Evolutionary conservation across 352 stramenopile genomes (phyloP), one percentile per base, ranked within the genome.

Genomic region (Pythium volutum): DNA sequence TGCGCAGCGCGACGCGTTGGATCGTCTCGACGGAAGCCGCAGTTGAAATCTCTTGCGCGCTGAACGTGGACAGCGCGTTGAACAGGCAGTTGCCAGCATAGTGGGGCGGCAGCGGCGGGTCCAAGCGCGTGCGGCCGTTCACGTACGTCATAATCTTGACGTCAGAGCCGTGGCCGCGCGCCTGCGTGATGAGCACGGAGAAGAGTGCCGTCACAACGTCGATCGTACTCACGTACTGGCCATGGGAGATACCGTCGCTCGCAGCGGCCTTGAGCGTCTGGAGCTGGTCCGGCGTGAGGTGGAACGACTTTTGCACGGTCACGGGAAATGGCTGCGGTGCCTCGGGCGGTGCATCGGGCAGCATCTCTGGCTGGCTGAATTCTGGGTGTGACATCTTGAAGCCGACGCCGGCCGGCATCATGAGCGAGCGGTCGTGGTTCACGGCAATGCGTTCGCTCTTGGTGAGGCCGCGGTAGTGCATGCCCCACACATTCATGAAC

Each of bases 31-130:
- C 36, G 14, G 66, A 69, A 1, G 70, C 11, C 16, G 36, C 4
- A n/a, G n/a, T 18, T 59, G 49, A 9, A 87, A 58, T 5, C 80
- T 71, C 0, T 62, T 36, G n/a, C 7, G 55, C 67, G 15, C 45
- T 57, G 52, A 82, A 81, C 15, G 54, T 56, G 0, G 75, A 84
- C 3, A 85, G 46, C 0, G 76, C 74, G 27, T 78, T 82, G 65
- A 85, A 87, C 31, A 84, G 74, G 16, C 74, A 74, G 62, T 88
- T 88, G 10, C 73, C 76, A 1, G 62, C 70, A 53, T 77, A 86
- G 43, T 82, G 77, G 2, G 1, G 20, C 18, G 78, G 72, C 9
- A 88, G 27, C 16, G 78, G 74, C 14, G 76, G 76, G 4, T 69
- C 47, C 10, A 86, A 69, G 11, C 75, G 76, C 25, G 59, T 60